Base-by-base conservation (phyloP, 306 rosid genomes). In the Sphenostylis stenocarpa region DNA sequence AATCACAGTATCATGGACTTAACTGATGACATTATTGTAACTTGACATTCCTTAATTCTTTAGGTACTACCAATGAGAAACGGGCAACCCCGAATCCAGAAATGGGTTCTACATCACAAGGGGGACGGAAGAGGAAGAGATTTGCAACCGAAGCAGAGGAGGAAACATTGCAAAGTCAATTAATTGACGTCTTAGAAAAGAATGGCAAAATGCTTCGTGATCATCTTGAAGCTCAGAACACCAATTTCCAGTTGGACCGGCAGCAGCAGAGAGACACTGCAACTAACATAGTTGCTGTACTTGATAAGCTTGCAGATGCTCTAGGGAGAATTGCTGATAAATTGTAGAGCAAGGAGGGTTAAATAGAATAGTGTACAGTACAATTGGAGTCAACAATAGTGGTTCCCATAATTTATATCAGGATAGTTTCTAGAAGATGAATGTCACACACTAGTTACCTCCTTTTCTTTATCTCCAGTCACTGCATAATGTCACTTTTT, bases 291-390 rank as follows among this genome's bases (percentile, higher is more conserved):
- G 88, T 95, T 70, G 84, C 90, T 52, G 99, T 95, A n/a, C 97
- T 95, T 45, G 89, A 91, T 77, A 95, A 90, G 90, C 90, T 95
- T 62, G 99, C 99, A 56, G 93, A 88, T 78, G 97, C 99, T 58
- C 79, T 92, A 70, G 91, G 93, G 29, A 86, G 97, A 84, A 96
- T 96, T 78, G 97, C 98, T 26, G 98, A 95, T 80, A 95, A 90
- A 87, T 77, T 88, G 82, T 95, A 91, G 87, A 70, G 78, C 68
- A 71, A 70, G 47, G 36, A 81, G 2, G 66, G 70, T 23, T 66
- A 74, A 80, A 45, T 65, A 76, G 84, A 80, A 57, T 65, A 76
- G 84, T 89, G 97, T 91, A 89, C 74, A 91, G 86, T 89, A 70
- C 81, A 86, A 26, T 72, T 79, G 73, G 77, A 78, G 79, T 82